A percentile compares a stretch with the other conserved stretches of the same genome.
Conservation (phyloP, 2,329 filamentous ascomycete genomes). For the Domatiomyces catenatus region DNA sequence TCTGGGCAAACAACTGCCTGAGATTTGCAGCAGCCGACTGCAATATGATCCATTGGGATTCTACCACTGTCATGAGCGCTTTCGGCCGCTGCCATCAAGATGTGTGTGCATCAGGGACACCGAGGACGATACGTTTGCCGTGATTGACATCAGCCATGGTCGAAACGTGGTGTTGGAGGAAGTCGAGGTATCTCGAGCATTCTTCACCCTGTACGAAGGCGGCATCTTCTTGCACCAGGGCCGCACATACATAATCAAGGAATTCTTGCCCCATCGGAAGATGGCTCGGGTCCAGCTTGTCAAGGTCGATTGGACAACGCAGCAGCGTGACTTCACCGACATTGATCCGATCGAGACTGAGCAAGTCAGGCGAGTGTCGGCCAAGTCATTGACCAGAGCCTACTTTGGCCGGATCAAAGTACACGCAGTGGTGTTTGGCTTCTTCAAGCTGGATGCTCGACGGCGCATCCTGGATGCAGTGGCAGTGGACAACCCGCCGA, state of each 20-base stretch:
- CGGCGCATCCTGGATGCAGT: slow-evolving; percentile 80
- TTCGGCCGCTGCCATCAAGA: slow-evolving; percentile 67
- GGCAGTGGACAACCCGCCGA: slow-evolving; percentile 81
- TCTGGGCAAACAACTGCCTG: slow-evolving; percentile 58
- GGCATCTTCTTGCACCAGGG: slow-evolving; percentile 96
- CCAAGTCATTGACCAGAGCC: slow-evolving; percentile 47
- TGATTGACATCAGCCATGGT: slow-evolving; percentile 68
- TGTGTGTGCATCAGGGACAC: slow-evolving; percentile 81
- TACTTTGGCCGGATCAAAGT: slow-evolving; percentile 81
- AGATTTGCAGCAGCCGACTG: slow-evolving; percentile 60
- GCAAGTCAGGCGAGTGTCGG: slow-evolving; percentile 57
- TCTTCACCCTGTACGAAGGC: slow-evolving; percentile 91
- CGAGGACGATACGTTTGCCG: slow-evolving; percentile 81
- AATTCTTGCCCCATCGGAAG: slow-evolving; percentile 64
- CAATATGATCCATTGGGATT: slow-evolving; percentile 57
- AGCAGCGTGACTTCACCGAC: slow-evolving; percentile 84
- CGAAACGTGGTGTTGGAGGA: slow-evolving; percentile 81
- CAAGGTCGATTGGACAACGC: slow-evolving; percentile 86
- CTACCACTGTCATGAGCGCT: slow-evolving; percentile 79
- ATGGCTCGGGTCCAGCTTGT: slow-evolving; percentile 81
- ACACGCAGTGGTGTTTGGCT: slow-evolving; percentile 79
- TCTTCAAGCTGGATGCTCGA: slow-evolving; percentile 87
- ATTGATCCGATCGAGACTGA: slow-evolving; percentile 89
- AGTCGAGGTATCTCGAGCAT: slow-evolving; percentile 86
- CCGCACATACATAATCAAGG: slow-evolving; percentile 78